phyloP scores from a whole-genome alignment of 2,329 filamentous ascomycete genomes.

The Penicillium sp. region DNA sequence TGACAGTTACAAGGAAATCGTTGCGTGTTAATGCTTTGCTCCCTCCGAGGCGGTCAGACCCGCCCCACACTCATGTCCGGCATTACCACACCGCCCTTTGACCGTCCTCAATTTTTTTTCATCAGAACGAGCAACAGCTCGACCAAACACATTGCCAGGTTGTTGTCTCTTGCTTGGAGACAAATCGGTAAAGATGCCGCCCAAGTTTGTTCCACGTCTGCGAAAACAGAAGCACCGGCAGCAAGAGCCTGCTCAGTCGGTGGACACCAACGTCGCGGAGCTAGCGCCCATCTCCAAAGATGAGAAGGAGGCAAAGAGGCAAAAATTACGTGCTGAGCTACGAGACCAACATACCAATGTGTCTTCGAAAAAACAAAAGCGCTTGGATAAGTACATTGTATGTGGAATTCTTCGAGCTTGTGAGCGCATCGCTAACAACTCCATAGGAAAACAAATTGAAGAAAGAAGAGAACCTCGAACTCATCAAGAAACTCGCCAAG shows the following conservation, averaged over 20 bases:
- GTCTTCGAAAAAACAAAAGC: slow-evolving; percentile 65
- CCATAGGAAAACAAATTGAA: slow-evolving; percentile 78
- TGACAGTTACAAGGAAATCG: background rate
- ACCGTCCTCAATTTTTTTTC: slow-evolving; percentile 23
- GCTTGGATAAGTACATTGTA: slow-evolving; percentile 68
- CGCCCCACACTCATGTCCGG: slow-evolving; percentile 15
- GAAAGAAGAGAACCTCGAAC: slow-evolving; percentile 84
- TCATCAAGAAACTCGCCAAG: slow-evolving; percentile 79
- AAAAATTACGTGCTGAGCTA: slow-evolving; percentile 55
- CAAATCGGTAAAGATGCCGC: slow-evolving; percentile 37
- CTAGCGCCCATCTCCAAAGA: slow-evolving; percentile 48
- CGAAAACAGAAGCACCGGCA: slow-evolving; percentile 56
- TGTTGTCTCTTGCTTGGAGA: slow-evolving; percentile 14
- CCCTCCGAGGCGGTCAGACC: slow-evolving; percentile 9
- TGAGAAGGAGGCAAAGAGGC: slow-evolving; percentile 55
- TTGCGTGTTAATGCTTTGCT: slow-evolving; percentile 10
- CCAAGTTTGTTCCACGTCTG: slow-evolving; percentile 55
- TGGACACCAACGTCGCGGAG: slow-evolving; percentile 50
- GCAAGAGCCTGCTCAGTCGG: slow-evolving; percentile 29
- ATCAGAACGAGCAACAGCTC: slow-evolving; percentile 3
- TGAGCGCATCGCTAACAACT: slow-evolving; percentile 15
- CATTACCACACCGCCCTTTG: slow-evolving; percentile 21
- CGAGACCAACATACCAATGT: slow-evolving; percentile 56
- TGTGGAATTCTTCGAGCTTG: slow-evolving; percentile 17
- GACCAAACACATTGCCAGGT: slow-evolving; percentile 5